phyloP scores from a whole-genome alignment of 768 basidiomycete genomes.

The Tremella yokohamensis region DNA sequence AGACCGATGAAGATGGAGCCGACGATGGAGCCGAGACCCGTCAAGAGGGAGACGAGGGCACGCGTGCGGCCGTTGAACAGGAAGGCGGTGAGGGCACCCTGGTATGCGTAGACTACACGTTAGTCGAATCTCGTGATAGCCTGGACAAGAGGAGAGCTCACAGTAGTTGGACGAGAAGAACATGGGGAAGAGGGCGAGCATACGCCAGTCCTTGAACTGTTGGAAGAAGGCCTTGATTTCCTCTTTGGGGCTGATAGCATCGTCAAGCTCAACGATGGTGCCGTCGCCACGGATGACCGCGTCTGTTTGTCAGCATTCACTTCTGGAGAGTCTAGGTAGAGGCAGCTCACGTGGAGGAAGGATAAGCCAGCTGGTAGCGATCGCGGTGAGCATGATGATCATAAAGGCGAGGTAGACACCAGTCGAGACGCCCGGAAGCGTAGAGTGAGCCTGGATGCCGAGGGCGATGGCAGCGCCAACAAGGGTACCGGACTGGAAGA shows the following conservation, averaged over 20 bases:
- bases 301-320: constrained; percentile 9
- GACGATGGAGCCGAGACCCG: constrained; percentile 54
- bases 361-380: constrained; percentile 52
- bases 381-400: constrained; percentile 55
- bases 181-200: constrained; percentile 54
- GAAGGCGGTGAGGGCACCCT: constrained; percentile 51
- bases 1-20: constrained; percentile 55
- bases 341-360: constrained; percentile 51
- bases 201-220: constrained; percentile 54
- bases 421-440: constrained; percentile 53
- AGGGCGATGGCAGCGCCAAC: constrained; percentile 73
- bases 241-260: constrained; percentile 37
- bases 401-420: constrained; percentile 52
- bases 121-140: background rate
- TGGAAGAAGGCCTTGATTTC: constrained; percentile 35
- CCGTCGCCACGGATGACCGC: constrained; percentile 54
- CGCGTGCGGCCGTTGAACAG: constrained; percentile 55
- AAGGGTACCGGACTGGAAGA: constrained; percentile 60
- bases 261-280: constrained; percentile 52
- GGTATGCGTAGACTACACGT: constrained; percentile 54
- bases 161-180: constrained; percentile 55
- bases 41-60: constrained; percentile 54
- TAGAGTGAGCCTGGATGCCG: constrained; percentile 56
- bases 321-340: background rate
- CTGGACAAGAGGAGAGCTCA: constrained; percentile 4